These are phyloP conservation scores for Nigrograna mackinnonii DNA, from an alignment of 2,329 filamentous ascomycete species.

Conservation along the genomic window DNA sequence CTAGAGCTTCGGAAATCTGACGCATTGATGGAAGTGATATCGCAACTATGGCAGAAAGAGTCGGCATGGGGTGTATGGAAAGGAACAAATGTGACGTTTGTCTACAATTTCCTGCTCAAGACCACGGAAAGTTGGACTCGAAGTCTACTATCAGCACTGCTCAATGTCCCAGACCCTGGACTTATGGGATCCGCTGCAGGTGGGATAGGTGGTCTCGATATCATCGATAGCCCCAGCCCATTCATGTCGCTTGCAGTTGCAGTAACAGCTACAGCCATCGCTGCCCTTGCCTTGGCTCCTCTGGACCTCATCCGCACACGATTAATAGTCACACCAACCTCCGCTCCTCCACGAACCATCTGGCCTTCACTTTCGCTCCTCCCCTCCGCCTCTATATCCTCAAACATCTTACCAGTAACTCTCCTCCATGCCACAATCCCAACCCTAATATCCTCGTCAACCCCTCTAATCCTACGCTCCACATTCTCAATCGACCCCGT, in stretches of 20 bases:
- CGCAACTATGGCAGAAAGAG: slow-evolving; percentile 86
- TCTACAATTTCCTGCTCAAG: slow-evolving; percentile 85
- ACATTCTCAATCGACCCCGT: slow-evolving; percentile 82
- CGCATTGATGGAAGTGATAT: slow-evolving; percentile 83
- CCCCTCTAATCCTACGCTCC: slow-evolving; percentile 83
- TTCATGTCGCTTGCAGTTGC: slow-evolving; percentile 78
- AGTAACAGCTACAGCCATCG: slow-evolving; percentile 66
- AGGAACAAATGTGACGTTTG: slow-evolving; percentile 85
- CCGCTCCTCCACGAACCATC: slow-evolving; percentile 74
- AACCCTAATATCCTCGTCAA: slow-evolving; percentile 78
- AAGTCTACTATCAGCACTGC: slow-evolving; percentile 84
- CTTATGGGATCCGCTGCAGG: slow-evolving; percentile 48
- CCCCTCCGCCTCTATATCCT: slow-evolving; percentile 70
- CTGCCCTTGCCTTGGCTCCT: slow-evolving; percentile 81
- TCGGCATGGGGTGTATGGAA: slow-evolving; percentile 95
- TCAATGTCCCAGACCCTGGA: slow-evolving; percentile 86
- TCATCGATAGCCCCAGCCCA: slow-evolving; percentile 80
- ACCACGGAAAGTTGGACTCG: slow-evolving; percentile 91
- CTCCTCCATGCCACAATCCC: slow-evolving; percentile 84
- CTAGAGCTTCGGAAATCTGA: slow-evolving; percentile 74
- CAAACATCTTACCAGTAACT: slow-evolving; percentile 77
- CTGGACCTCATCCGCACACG: slow-evolving; percentile 87
- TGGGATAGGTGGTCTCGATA: slow-evolving; percentile 70
- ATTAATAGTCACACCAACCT: slow-evolving; percentile 82
- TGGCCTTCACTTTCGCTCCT: slow-evolving; percentile 76